phyloP scores from a whole-genome alignment of 2,329 filamentous ascomycete species.

The Colletotrichum lupini region DNA sequence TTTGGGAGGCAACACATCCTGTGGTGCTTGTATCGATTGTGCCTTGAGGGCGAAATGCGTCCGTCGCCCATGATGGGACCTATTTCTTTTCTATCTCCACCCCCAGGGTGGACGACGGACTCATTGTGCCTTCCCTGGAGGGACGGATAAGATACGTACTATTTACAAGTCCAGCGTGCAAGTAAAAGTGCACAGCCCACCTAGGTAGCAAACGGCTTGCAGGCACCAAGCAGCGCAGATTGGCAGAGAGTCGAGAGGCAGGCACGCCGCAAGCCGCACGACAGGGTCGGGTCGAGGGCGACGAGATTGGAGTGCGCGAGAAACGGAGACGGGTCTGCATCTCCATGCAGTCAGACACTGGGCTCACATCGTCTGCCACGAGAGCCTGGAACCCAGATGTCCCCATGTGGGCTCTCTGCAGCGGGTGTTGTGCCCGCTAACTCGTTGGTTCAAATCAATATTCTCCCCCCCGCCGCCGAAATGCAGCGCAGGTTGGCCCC shows the following conservation, averaged over 20 bases:
- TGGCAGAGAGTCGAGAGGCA: not conserved
- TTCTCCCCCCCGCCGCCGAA: slow-evolving; percentile 23
- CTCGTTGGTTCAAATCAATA: not conserved
- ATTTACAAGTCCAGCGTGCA: not conserved
- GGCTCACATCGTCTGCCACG: too few relatives aligned
- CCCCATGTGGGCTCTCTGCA: not conserved
- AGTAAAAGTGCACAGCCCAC: slow-evolving; percentile 20
- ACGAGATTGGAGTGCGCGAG: not conserved
- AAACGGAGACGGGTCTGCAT: not conserved
- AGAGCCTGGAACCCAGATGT: not conserved
- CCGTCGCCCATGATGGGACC: not conserved
- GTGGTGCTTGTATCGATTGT: not conserved
- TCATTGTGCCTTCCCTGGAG: too few relatives aligned
- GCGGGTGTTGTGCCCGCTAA: not conserved
- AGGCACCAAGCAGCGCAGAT: not conserved
- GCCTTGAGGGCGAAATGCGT: not conserved
- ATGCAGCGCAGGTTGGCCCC: slow-evolving; percentile 15
- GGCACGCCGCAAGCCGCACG: not conserved
- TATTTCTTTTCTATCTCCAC: not conserved
- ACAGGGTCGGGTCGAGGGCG: not conserved
- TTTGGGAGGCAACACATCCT: not conserved
- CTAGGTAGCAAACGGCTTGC: not conserved
- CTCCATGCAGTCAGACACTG: not conserved
- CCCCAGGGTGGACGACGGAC: not conserved
- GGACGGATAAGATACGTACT: slow-evolving; percentile 7